phyloP scores from a whole-genome alignment of 2,329 filamentous ascomycete genomes.

The Cladophialophora bantiana region DNA sequence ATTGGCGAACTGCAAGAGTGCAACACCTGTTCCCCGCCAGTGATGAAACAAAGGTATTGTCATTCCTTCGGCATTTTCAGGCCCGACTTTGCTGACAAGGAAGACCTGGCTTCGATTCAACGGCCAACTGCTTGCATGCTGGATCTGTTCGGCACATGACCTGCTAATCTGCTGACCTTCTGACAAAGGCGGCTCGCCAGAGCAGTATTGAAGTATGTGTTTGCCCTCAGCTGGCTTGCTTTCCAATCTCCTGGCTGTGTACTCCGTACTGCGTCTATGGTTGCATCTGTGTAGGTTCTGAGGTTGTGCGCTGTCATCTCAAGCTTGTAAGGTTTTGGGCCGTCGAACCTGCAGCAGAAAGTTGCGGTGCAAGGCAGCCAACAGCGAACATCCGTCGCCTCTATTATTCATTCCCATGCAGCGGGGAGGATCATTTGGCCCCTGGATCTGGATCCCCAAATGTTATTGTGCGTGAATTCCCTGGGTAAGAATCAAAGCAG shows the following conservation, averaged over 20 bases:
- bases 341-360: constrained; percentile 7
- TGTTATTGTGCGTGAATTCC: constrained; percentile 1
- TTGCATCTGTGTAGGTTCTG: constrained; percentile 4
- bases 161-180: constrained; percentile 9
- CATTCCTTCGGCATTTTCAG: constrained; percentile 15
- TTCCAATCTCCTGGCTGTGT: constrained; percentile 2
- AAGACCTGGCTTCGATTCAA: constrained; percentile 18
- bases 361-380: constrained; percentile 22
- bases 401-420: constrained; percentile 6
- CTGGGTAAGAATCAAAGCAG: not conserved
- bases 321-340: not conserved
- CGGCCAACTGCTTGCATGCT: constrained; percentile 21
- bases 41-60: constrained; percentile 21
- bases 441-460: constrained; percentile 2
- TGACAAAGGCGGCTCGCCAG: constrained; percentile 3
- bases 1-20: constrained; percentile 19
- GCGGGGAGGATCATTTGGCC: constrained; percentile 3
- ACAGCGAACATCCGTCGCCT: constrained; percentile 7
- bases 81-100: constrained; percentile 10
- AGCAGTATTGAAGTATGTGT: constrained; percentile 6
- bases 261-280: not conserved
- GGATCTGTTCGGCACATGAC: constrained; percentile 23
- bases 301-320: constrained; percentile 11
- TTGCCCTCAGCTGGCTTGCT: constrained; percentile 3
- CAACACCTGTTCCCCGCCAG: constrained; percentile 19